These are phyloP conservation scores for Sugiyamaella xylanicola DNA, from an alignment of 1,139 yeast species.

Conservation along the genomic window DNA sequence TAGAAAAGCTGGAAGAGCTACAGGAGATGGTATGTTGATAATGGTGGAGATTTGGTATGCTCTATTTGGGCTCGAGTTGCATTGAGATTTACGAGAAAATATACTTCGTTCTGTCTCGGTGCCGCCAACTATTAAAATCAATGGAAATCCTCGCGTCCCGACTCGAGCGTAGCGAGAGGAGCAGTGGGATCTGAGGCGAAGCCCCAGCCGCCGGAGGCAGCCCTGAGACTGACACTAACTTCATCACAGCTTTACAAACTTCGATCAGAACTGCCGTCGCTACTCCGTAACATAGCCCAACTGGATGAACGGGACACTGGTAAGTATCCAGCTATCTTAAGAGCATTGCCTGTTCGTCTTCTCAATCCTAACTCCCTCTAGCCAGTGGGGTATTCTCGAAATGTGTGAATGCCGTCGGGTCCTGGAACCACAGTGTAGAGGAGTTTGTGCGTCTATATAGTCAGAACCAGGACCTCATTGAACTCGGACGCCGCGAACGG, in stretches of 20 bases:
- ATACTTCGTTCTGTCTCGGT: no score
- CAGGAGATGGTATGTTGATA: conserved; percentile 28
- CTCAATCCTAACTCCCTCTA: conserved; percentile 14
- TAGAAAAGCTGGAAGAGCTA: conserved; percentile 27
- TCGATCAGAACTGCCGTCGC: conserved; percentile 30
- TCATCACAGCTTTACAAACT: conserved; percentile 27
- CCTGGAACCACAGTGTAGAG: conserved; percentile 77
- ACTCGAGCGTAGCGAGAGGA: conserved; percentile 2
- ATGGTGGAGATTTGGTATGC: no score
- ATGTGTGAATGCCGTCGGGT: conserved; percentile 18
- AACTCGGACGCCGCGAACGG: conserved; percentile 63
- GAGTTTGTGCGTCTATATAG: conserved; percentile 41
- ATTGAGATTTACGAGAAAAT: no score
- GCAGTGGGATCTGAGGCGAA: not conserved
- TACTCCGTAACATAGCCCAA: conserved; percentile 31
- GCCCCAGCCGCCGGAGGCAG: not conserved
- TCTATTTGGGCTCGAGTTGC: no score
- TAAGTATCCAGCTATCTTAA: conserved; percentile 15
- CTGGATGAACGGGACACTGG: conserved; percentile 31
- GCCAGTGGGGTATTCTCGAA: conserved; percentile 17
- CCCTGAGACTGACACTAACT: not conserved
- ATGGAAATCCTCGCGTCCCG: no score
- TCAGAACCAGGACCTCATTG: conserved; percentile 47
- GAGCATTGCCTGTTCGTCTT: no score
- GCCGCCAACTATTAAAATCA: no score